These are phyloP conservation scores for Colletotrichum higginsianum DNA, from an alignment of 2,329 filamentous ascomycete species.

Conservation along the genomic window DNA sequence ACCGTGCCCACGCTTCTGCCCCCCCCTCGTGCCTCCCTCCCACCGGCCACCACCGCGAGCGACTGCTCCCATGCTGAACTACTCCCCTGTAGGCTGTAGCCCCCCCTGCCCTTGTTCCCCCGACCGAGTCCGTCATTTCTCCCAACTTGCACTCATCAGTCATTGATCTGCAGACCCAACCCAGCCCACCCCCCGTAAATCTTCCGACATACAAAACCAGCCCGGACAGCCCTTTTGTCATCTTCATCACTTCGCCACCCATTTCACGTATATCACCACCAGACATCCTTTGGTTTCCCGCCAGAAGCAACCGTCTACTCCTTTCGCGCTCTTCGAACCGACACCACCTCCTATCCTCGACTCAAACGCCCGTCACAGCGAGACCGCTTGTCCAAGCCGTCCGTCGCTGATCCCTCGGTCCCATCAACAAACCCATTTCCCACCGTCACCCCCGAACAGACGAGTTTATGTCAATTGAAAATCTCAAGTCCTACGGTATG, in stretches of 20 bases:
- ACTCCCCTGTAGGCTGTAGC: background rate
- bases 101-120: conserved; percentile 4
- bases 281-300: background rate
- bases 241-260: conserved; percentile 43
- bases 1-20: conserved; percentile 3
- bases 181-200: conserved; percentile 39
- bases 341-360: background rate
- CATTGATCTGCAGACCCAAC: conserved; percentile 35
- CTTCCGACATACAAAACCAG: conserved; percentile 39
- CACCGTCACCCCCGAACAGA: conserved; percentile 73
- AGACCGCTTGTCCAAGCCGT: conserved; percentile 63
- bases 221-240: conserved; percentile 37
- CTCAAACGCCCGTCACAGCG: conserved; percentile 52
- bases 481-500: conserved; percentile 95
- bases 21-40: conserved; percentile 10
- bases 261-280: conserved; percentile 32
- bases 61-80: too few species aligned
- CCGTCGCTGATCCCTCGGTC: conserved; percentile 64
- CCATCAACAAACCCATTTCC: conserved; percentile 66
- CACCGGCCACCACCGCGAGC: background rate
- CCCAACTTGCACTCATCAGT: conserved; percentile 39
- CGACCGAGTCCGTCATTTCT: conserved; percentile 41
- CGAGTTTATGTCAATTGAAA: conserved; percentile 99
- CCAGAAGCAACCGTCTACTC: background rate
- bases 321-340: background rate